These are phyloP conservation scores for Naegleria lovaniensis DNA, from an alignment of 208 protist genomes.

Conservation along the genomic window DNA sequence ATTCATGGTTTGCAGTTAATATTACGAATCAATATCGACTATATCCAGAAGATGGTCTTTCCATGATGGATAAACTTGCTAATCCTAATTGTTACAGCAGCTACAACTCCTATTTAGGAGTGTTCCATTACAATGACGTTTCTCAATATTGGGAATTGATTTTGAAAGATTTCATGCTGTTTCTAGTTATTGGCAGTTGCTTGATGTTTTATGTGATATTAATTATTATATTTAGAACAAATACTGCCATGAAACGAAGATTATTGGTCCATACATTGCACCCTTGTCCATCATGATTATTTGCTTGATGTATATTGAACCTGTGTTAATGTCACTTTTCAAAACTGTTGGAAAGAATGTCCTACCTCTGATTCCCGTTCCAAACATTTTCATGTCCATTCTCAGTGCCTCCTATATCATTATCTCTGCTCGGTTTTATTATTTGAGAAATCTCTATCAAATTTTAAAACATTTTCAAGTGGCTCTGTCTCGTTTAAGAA, in stretches of 20 bases:
- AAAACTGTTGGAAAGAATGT: background rate
- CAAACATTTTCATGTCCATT: background rate
- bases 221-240: background rate
- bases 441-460: background rate
- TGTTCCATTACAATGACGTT: background rate
- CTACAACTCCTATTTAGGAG: background rate
- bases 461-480: background rate
- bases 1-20: too few relatives aligned
- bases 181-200: background rate
- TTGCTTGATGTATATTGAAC: background rate
- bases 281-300: background rate
- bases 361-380: background rate
- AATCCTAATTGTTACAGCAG: background rate
- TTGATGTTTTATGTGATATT: background rate
- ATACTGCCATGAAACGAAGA: background rate
- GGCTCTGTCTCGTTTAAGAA: background rate
- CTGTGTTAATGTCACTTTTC: background rate
- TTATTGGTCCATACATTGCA: background rate
- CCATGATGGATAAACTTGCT: too few relatives aligned
- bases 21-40: too few relatives aligned
- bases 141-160: background rate
- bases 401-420: background rate
- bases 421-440: background rate
- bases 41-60: too few relatives aligned
- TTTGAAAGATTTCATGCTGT: background rate